Conservation (phyloP, 2,329 filamentous ascomycete species). For the Capronia americana region DNA sequence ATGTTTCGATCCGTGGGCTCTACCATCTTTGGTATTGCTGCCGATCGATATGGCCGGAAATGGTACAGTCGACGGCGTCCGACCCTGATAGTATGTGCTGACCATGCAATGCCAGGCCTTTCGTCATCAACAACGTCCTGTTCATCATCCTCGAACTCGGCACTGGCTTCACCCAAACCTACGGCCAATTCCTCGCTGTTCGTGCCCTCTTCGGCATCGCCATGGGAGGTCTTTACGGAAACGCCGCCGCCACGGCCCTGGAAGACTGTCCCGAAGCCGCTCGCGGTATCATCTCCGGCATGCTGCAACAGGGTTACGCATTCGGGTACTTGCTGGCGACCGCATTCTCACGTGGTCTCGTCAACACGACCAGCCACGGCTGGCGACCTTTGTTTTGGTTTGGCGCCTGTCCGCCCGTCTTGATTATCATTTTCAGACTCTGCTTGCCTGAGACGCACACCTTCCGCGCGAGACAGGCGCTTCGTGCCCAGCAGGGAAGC, state of each 20-base stretch:
- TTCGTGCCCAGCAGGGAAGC: constrained; percentile 66
- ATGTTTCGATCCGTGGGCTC: constrained; percentile 68
- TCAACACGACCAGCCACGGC: constrained; percentile 74
- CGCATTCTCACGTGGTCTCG: constrained; percentile 57
- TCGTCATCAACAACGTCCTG: constrained; percentile 65
- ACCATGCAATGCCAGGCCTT: constrained; percentile 46
- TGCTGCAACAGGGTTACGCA: constrained; percentile 68
- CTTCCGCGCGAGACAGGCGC: constrained; percentile 68
- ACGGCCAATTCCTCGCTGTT: constrained; percentile 64
- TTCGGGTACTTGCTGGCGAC: constrained; percentile 69
- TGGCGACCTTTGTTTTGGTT: constrained; percentile 94
- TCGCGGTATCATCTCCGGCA: constrained; percentile 65
- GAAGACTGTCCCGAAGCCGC: constrained; percentile 67
- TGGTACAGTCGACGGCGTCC: constrained; percentile 45
- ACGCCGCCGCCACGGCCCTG: constrained; percentile 66
- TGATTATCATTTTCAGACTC: constrained; percentile 81
- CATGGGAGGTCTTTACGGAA: constrained; percentile 65
- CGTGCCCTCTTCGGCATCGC: constrained; percentile 68
- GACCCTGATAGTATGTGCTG: background rate
- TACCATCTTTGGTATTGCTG: constrained; percentile 61
- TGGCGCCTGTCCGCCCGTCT: constrained; percentile 76
- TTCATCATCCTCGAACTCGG: constrained; percentile 67
- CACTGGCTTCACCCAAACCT: constrained; percentile 65
- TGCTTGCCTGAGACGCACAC: constrained; percentile 79
- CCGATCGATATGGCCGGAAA: constrained; percentile 63